Conservation (phyloP, 306 rosid species). For the Acacia confusa region DNA sequence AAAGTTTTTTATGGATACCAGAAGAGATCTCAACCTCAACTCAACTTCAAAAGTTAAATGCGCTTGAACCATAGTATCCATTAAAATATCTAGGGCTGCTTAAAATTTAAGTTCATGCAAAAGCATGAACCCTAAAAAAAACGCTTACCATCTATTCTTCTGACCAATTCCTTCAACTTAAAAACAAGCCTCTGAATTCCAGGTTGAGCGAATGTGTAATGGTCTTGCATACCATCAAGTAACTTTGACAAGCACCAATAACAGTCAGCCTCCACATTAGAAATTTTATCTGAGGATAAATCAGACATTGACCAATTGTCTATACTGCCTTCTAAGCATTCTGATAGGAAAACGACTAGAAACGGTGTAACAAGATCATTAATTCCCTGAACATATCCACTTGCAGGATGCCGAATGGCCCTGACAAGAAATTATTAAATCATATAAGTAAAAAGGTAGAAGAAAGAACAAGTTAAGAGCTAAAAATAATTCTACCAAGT, state of each 20-base stretch:
- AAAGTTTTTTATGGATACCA: background rate
- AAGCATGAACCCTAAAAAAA: slow-evolving; percentile 24
- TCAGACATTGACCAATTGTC: slow-evolving; percentile 75
- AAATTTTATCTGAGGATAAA: slow-evolving; percentile 59
- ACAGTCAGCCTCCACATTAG: slow-evolving; percentile 81
- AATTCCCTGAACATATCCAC: slow-evolving; percentile 97
- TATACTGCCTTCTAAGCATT: slow-evolving; percentile 65
- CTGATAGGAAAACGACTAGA: slow-evolving; percentile 81
- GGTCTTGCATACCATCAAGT: slow-evolving; percentile 96
- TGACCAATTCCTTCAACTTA: slow-evolving; percentile 80
- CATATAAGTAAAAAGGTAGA: background rate
- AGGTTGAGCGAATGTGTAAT: slow-evolving; percentile 90
- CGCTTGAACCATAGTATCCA: background rate
- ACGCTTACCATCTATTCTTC: slow-evolving; percentile 76
- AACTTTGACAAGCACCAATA: slow-evolving; percentile 88
- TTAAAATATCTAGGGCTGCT: background rate
- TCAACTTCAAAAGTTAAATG: background rate
- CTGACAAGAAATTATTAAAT: slow-evolving; percentile 47
- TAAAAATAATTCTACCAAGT: background rate
- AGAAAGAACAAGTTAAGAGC: slow-evolving; percentile 9
- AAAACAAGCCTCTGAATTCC: slow-evolving; percentile 93
- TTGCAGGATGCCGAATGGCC: slow-evolving; percentile 96
- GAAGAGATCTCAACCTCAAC: background rate
- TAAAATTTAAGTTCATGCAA: slow-evolving; percentile 1
- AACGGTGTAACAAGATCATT: slow-evolving; percentile 88